phyloP scores from a whole-genome alignment of 306 rosid genomes.

The Astragalus glycyphyllos region DNA sequence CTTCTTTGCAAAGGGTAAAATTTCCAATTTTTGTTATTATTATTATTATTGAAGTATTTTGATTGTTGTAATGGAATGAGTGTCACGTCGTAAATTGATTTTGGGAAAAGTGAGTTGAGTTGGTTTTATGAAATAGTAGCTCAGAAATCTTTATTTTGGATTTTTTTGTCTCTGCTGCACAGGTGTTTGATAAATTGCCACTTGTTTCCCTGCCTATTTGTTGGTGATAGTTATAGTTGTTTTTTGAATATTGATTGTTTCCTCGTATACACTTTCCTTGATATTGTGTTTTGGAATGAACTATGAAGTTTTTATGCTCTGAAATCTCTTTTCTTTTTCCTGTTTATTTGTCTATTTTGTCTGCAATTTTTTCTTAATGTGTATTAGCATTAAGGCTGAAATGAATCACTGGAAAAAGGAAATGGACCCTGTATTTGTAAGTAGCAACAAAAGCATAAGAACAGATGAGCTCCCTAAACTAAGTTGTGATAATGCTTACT shows the following conservation, averaged over 20 bases:
- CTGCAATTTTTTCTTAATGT: neutral
- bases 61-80: neutral
- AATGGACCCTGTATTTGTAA: neutral
- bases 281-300: neutral
- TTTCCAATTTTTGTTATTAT: neutral
- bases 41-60: neutral
- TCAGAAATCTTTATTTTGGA: neutral
- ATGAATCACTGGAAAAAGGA: neutral
- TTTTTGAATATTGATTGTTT: neutral
- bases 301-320: neutral
- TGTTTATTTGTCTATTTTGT: neutral
- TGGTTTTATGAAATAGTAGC: neutral
- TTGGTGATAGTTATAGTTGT: neutral
- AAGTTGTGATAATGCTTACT: no score
- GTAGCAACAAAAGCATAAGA: neutral
- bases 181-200: constrained; percentile 40
- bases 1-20: neutral
- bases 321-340: neutral
- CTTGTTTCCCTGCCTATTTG: neutral
- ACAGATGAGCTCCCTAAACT: no score
- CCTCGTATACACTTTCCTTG: neutral
- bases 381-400: neutral
- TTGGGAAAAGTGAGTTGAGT: neutral
- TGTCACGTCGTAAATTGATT: neutral
- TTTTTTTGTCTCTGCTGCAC: neutral